phyloP scores from a whole-genome alignment of 208 protist genomes.

The Acanthamoeba sp. region DNA sequence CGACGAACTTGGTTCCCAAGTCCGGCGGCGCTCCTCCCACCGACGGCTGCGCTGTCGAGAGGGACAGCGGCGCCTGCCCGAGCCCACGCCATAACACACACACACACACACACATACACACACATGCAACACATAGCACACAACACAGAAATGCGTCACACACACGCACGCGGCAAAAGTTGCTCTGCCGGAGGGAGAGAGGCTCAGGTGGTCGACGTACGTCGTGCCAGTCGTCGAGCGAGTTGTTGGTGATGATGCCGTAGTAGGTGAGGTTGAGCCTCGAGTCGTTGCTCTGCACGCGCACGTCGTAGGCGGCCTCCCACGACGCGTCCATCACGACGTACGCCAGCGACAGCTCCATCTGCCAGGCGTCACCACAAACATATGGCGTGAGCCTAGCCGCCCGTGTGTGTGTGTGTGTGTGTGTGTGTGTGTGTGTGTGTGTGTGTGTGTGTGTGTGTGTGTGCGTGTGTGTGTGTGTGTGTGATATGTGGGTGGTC shows the following conservation, averaged over 20 bases:
- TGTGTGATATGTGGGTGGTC: background rate
- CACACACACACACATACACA: background rate
- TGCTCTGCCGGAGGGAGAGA: background rate
- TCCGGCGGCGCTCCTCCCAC: constrained; percentile 41
- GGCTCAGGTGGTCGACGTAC: background rate
- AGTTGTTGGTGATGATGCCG: constrained; percentile 63
- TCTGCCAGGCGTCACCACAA: too few species aligned
- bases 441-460: background rate
- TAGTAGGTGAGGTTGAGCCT: constrained; percentile 43
- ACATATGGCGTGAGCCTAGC: too few species aligned
- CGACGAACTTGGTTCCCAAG: constrained; percentile 7
- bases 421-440: too few species aligned
- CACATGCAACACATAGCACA: too few species aligned
- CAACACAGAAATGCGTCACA: background rate
- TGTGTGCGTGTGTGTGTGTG: too few species aligned
- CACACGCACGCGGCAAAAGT: background rate
- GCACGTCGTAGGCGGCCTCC: background rate
- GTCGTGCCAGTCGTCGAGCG: constrained; percentile 24
- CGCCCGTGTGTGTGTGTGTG: too few species aligned
- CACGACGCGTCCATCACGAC: constrained; percentile 36
- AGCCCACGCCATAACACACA: background rate
- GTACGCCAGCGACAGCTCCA: background rate
- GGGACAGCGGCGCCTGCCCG: background rate
- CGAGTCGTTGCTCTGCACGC: background rate
- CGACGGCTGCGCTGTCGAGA: constrained; percentile 27